Conservation (phyloP, 768 basidiomycete genomes). For the Lactarius pseudohatsudake region DNA sequence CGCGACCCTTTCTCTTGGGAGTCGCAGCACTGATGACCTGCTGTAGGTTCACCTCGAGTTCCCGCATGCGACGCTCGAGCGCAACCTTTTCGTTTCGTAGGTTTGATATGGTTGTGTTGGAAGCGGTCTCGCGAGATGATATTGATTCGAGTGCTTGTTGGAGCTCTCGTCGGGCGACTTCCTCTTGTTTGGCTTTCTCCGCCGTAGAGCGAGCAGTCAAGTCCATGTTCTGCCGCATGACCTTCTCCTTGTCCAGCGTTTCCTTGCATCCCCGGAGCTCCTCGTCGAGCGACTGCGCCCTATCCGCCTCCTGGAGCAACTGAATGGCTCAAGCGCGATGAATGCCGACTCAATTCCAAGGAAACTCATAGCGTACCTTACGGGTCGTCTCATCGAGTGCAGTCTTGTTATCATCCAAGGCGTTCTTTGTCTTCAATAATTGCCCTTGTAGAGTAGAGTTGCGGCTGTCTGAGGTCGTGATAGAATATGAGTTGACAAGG, state of each 20-base stretch:
- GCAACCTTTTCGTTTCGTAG: slow-evolving; percentile 57
- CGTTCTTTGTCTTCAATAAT: slow-evolving; percentile 20
- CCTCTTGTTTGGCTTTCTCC: slow-evolving; percentile 24
- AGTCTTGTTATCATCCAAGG: slow-evolving; percentile 26
- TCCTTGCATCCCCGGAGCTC: slow-evolving; percentile 24
- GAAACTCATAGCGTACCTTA: slow-evolving; percentile 17
- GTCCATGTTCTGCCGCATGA: slow-evolving; percentile 27
- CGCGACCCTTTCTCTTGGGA: slow-evolving; percentile 37
- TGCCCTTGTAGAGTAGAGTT: slow-evolving; percentile 26
- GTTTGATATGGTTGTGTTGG: slow-evolving; percentile 26
- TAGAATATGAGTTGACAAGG: slow-evolving; percentile 1
- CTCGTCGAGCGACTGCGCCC: slow-evolving; percentile 18
- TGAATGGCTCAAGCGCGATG: slow-evolving; percentile 2
- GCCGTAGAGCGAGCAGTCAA: slow-evolving; percentile 15
- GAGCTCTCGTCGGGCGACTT: slow-evolving; percentile 22
- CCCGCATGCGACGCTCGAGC: slow-evolving; percentile 57
- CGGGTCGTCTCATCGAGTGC: slow-evolving; percentile 25
- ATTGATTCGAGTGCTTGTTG: slow-evolving; percentile 26
- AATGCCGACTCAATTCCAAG: neutral
- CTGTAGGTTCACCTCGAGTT: slow-evolving; percentile 49
- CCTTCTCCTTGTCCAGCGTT: slow-evolving; percentile 23
- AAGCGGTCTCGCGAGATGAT: slow-evolving; percentile 20
- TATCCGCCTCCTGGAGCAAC: slow-evolving; percentile 28
- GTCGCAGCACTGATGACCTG: slow-evolving; percentile 38
- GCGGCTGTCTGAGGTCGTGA: slow-evolving; percentile 20